Percentiles rank a stretch among this genome's conserved stretches.
Conservation (phyloP, 2,329 filamentous ascomycete species). For the Boeremia exigua region DNA sequence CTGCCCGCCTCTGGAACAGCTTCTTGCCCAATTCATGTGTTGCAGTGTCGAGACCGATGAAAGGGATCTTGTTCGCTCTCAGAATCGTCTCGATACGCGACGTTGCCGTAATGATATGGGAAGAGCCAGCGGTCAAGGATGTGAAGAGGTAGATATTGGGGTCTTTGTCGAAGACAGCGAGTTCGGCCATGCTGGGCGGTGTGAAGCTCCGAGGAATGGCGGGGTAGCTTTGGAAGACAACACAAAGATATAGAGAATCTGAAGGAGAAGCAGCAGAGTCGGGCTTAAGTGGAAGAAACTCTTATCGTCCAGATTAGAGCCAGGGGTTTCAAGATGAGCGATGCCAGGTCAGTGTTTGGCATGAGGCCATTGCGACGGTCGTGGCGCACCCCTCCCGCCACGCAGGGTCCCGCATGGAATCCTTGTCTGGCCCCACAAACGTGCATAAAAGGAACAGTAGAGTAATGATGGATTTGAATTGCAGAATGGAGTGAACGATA, state of each 20-base stretch:
- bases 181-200: constrained; percentile 44
- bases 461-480: constrained; percentile 13
- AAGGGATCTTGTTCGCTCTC: constrained; percentile 91
- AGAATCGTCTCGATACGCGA: constrained; percentile 96
- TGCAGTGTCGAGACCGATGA: constrained; percentile 89
- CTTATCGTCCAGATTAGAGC: not conserved
- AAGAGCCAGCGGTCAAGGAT: constrained; percentile 92
- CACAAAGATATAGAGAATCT: not conserved
- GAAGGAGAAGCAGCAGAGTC: not conserved
- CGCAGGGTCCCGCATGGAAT: constrained; percentile 11
- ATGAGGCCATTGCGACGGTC: constrained; percentile 18
- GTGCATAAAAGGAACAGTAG: constrained; percentile 17
- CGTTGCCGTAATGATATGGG: constrained; percentile 94
- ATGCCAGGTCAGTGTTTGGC: constrained; percentile 14
- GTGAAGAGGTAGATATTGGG: constrained; percentile 86
- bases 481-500: constrained; percentile 21
- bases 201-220: constrained; percentile 8
- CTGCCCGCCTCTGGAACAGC: constrained; percentile 84
- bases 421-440: constrained; percentile 8
- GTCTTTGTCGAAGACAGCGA: constrained; percentile 54
- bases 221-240: not conserved
- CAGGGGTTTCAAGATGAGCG: constrained; percentile 15
- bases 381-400: constrained; percentile 14
- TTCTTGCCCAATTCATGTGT: constrained; percentile 87
- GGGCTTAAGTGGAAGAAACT: not conserved